A percentile compares a stretch with the other conserved stretches of the same genome.
phyloP scores from a whole-genome alignment of 345 rosid genomes.

The Eucalyptus marginata region DNA sequence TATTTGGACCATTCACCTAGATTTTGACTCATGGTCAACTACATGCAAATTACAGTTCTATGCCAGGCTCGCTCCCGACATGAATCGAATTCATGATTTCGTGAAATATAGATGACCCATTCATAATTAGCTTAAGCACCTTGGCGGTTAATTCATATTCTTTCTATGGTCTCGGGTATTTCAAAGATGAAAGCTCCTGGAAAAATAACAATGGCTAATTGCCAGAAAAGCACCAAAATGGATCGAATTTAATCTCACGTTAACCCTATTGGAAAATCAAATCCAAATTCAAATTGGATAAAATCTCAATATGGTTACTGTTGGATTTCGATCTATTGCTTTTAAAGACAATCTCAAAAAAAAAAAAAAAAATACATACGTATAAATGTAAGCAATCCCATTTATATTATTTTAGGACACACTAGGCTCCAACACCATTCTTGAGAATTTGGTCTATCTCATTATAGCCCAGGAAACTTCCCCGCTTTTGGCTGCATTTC shows the following conservation, averaged over 20 bases:
- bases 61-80: not conserved
- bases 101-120: not conserved
- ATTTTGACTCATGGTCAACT: not conserved
- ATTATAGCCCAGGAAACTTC: not conserved
- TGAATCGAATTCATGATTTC: not conserved
- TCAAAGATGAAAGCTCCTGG: not conserved
- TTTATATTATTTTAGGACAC: not conserved
- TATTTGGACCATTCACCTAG: not conserved
- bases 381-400: not conserved
- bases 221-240: not conserved
- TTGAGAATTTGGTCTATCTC: not conserved
- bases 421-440: not conserved
- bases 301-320: not conserved
- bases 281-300: not conserved
- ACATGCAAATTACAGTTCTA: not conserved
- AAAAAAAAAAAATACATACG: not conserved
- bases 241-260: not conserved
- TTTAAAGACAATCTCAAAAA: not conserved
- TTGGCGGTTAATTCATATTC: not conserved
- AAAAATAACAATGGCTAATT: not conserved
- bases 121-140: not conserved
- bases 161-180: not conserved
- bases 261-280: not conserved
- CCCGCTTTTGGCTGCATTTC: not conserved
- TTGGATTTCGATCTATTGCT: not conserved